Evolutionary conservation across 257 asterid genomes (phyloP), one percentile per base, ranked within the genome.

Genomic region (Agastache rugosa): DNA sequence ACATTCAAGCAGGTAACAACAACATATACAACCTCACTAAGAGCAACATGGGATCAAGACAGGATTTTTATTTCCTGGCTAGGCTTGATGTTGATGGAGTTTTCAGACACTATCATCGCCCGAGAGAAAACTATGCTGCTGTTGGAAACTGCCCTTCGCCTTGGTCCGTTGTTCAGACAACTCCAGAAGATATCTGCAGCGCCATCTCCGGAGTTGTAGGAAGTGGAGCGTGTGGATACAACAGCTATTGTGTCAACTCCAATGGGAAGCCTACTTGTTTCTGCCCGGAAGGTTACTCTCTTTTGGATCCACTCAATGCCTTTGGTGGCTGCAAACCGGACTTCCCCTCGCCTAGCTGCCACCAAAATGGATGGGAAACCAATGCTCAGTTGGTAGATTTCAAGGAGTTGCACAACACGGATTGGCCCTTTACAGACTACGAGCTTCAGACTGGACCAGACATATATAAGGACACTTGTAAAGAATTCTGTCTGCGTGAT

Each of bases 201-300:
- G 64, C 74, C 1, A 20, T 60, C 0, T 2, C 31, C 1, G 76
- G 45, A 6, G 25, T 2, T 19, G 39, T 53, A 23, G 90, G 88
- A 1, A 77, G 84, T 50, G 89, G 91, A 2, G 85, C 85, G 12
- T 87, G 92, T 81, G 92, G 90, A 14, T 87, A 55, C 53, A 87
- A 83, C 69, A 83, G 84, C 77, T 70, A 64, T 19, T 85, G 78
- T 78, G 83, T 63, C 74, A 79, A 50, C 61, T 53, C 20, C 51
- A 14, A 27, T 23, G 12, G 84, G 35, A 76, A 54, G 77, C 85
- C 87, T 0, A 22, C 12, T 16, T 85, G 92, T 35, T 16, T 20
- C 0, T 87, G 88, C 44, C 90, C 87, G 0, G 47, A 53, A 25
- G 81, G 78, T 1, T 87, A 68, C 75, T 75, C 82, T 50, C 22